Evolutionary conservation across 176 grass and related monocot genomes (phyloP), one percentile per base, ranked within the genome.

Genomic region (Echinochloa phyllopogon): DNA sequence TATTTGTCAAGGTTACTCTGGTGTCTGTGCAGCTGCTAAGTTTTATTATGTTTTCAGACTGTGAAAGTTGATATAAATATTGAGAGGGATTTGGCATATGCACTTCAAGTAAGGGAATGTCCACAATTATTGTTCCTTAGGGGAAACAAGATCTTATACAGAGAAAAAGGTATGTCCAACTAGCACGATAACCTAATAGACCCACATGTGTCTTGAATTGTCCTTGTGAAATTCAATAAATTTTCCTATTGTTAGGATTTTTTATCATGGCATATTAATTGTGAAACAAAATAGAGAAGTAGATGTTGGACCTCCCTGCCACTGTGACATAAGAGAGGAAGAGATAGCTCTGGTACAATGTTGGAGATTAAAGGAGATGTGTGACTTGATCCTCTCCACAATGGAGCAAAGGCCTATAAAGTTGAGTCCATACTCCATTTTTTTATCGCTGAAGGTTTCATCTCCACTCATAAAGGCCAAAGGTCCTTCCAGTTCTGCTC

Each of bases 11-110:
- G 21, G 9, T 62, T 86, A 20, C 21, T 78, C 8, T 66, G 18
- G 36, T 50, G 10, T 43, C 65, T 60, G 41, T 29, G 73, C 18
- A 23, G 33, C 3, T 79, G 23, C 51, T 87, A 69, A 78, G 67
- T 77, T 79, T 82, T 20, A 48, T 49, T 63, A 14, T 91, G 55
- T 87, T 60, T 92, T 63, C 89, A 99, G 93, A 99, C 96, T 2
- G 84, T 99, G 20, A 99, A 99, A 84, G 79, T 99, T 87, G 93
- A 96, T 85, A 76, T 99, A 44, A 96, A 99, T 73, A 96, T 96
- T 49, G 93, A 96, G 88, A 94, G 51, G 41, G 93, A 99, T 48
- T 75, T 99, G 37, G 91, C 93, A 59, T 92, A 85, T 86, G 96
- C 96, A 80, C 91, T 99, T 62, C 89, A 96, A 87, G 93, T 90